Base-by-base conservation (phyloP, 257 asterid species). In the Scutellaria baicalensis region DNA sequence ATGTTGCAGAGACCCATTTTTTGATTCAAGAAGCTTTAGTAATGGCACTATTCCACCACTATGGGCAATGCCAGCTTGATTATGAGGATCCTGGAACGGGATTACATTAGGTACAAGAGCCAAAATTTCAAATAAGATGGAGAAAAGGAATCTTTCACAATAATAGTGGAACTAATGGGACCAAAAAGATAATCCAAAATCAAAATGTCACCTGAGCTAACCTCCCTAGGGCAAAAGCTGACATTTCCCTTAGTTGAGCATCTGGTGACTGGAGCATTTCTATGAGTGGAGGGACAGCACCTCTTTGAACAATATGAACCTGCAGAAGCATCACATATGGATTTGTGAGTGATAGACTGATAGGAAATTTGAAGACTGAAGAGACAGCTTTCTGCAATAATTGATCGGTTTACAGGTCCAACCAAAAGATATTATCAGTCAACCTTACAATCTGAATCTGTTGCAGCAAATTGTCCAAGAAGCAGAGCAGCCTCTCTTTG, bases 371-470 rank as follows among this genome's bases (percentile, higher is more conserved):
- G 47, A 27, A 42, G 59, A 71, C 14, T 42, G 18, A 58, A 66
- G 56, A 65, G 5, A 31, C 36, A 36, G 35, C 44, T 40, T 65
- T 35, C 59, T 61, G 9, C 20, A n/a, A 49, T 5, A 52, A 52
- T 18, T 42, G 20, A 21, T 11, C 21, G 62, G 38, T n/a, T 52
- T 49, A 2, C 54, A 31, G 33, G 64, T 69, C 35, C 38, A 69
- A 68, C 3, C 13, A 23, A 72, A 72, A 59, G 58, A 49, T 43
- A 72, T 39, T 72, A 61, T 67, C 62, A n/a, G 64, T 84, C 91
- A 78, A 94, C 99, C 99, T 94, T 91, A 84, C 97, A 91, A 81
- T 94, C 98, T 51, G 99, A 85, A 83, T 94, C 98, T 20, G 99
- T 94, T 31, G 98, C 98, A 68, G 99, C 98, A 79, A 94, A 94